Evolutionary conservation across 148 eudicot species (phyloP).

Genomic region (Rhododendron mucronatum): DNA sequence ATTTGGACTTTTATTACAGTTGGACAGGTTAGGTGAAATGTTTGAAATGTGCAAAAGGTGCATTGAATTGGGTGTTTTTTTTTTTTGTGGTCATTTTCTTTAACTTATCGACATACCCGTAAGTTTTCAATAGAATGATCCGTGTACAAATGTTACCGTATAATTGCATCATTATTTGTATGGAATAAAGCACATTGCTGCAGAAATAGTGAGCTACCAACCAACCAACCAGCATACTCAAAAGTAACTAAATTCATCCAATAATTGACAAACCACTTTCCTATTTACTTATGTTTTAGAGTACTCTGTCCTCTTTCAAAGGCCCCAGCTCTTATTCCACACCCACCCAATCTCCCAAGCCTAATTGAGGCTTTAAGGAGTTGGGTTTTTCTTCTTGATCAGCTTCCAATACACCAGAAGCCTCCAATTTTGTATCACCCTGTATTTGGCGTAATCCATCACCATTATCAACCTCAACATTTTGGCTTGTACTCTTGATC

Average conservation of each 20-base stretch:
- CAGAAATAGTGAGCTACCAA: constrained; percentile 1
- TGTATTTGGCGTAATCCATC: neutral
- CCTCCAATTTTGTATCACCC: constrained; percentile 18
- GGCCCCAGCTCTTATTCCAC: constrained; percentile 17
- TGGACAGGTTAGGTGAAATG: neutral
- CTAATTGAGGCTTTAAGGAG: constrained; percentile 18
- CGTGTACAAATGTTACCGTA: neutral
- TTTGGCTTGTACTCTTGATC: neutral
- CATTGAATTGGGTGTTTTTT: neutral
- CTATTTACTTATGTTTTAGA: constrained; percentile 10
- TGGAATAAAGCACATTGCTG: neutral
- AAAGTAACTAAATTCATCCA: neutral
- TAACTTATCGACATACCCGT: neutral
- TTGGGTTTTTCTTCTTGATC: constrained; percentile 18
- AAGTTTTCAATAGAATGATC: neutral
- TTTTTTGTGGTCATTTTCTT: neutral
- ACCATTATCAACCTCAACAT: neutral
- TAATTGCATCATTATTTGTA: neutral
- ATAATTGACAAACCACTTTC: constrained; percentile 3
- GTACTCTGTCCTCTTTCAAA: neutral
- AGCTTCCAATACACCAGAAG: constrained; percentile 12
- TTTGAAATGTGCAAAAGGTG: neutral
- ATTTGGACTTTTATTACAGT: neutral
- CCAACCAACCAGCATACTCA: neutral
- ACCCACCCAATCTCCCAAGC: constrained; percentile 11